Conservation (phyloP, 1,139 yeast genomes). For the Wickerhamomyces sp. region DNA sequence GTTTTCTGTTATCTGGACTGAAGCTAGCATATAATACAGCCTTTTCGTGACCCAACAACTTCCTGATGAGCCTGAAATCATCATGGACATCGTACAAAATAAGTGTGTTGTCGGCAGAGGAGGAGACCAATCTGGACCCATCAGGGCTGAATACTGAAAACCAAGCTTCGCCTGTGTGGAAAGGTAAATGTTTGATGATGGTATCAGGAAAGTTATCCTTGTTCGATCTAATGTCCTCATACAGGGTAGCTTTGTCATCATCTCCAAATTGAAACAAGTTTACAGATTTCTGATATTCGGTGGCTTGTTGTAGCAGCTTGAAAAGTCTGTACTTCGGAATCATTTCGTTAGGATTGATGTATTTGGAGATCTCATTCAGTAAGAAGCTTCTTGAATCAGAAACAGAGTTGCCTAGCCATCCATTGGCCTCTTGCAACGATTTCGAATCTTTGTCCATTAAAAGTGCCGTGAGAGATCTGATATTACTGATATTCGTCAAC, state of each 20-base stretch:
- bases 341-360: conserved; percentile 46
- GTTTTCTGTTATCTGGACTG: conserved; percentile 60
- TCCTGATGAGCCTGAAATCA: conserved; percentile 40
- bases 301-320: conserved; percentile 46
- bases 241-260: conserved; percentile 18
- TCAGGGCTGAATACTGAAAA: conserved; percentile 69
- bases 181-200: conserved; percentile 35
- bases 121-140: conserved; percentile 72
- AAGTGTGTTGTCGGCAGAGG: conserved; percentile 64
- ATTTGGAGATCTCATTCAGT: conserved; percentile 37
- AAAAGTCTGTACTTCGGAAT: conserved; percentile 49
- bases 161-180: conserved; percentile 82
- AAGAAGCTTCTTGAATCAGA: conserved; percentile 37
- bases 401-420: conserved; percentile 33
- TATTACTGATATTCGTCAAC: conserved; percentile 24
- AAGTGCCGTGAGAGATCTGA: conserved; percentile 31
- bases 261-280: conserved; percentile 34
- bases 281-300: conserved; percentile 38
- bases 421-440: conserved; percentile 19
- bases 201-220: conserved; percentile 44
- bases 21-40: conserved; percentile 65
- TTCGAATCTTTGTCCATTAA: conserved; percentile 30
- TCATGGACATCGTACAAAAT: conserved; percentile 61
- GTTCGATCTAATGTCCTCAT: conserved; percentile 24
- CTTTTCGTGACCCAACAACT: conserved; percentile 43